Conservation (phyloP, 495 filamentous ascomycete genomes). For the Cairneyella variabilis region DNA sequence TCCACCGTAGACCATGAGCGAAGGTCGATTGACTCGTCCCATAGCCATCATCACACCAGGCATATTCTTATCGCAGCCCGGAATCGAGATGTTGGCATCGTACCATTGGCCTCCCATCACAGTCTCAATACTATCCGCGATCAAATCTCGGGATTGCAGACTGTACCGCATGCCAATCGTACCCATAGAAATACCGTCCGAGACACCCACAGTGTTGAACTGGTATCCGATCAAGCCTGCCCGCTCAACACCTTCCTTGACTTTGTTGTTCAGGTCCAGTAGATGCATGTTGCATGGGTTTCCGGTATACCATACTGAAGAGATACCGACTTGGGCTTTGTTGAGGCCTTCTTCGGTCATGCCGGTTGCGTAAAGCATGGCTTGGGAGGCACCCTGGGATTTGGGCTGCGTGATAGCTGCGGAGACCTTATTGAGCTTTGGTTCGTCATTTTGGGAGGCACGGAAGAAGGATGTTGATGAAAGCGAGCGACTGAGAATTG, state of each 20-base stretch:
- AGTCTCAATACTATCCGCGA: slow-evolving; percentile 96
- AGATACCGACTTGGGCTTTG: slow-evolving; percentile 96
- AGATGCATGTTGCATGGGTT: slow-evolving; percentile 99
- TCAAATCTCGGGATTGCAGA: slow-evolving; percentile 89
- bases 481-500: slow-evolving; percentile 38
- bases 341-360: slow-evolving; percentile 77
- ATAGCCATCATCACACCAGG: slow-evolving; percentile 97
- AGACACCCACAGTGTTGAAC: slow-evolving; percentile 98
- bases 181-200: slow-evolving; percentile 79
- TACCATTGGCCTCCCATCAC: slow-evolving; percentile 99
- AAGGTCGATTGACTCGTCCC: slow-evolving; percentile 90
- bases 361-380: slow-evolving; percentile 97
- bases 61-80: slow-evolving; percentile 99
- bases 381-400: slow-evolving; percentile 95
- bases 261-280: slow-evolving; percentile 75
- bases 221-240: slow-evolving; percentile 80
- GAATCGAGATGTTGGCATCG: slow-evolving; percentile 95
- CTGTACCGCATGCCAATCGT: slow-evolving; percentile 90
- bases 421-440: slow-evolving; percentile 76
- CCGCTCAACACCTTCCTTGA: slow-evolving; percentile 79
- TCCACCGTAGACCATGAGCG: slow-evolving; percentile 96
- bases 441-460: slow-evolving; percentile 33
- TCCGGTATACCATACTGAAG: slow-evolving; percentile 83
- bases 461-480: slow-evolving; percentile 43
- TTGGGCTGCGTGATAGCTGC: slow-evolving; percentile 87